Percentiles rank a stretch among this genome's conserved stretches.
These are phyloP conservation scores for Trebouxia sp. DNA, from an alignment of 139 green algal genomes.

Conservation along the genomic window DNA sequence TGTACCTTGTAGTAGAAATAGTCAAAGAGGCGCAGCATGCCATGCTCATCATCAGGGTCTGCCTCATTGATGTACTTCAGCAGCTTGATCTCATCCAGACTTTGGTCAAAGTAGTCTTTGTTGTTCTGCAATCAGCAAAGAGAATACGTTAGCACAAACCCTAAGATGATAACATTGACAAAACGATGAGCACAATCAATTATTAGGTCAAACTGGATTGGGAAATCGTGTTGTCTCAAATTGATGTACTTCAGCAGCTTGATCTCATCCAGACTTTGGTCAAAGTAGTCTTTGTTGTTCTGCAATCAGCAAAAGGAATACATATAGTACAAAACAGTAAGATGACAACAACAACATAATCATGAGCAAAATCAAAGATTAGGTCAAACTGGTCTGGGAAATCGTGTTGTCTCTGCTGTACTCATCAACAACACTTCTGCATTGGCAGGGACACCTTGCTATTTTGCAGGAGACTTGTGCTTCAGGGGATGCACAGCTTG, in stretches of 20 bases:
- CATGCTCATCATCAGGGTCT: conserved; percentile 86
- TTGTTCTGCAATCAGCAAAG: conserved; percentile 74
- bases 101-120: conserved; percentile 98
- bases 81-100: conserved; percentile 97
- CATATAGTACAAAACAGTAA: no score
- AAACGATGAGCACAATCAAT: no score
- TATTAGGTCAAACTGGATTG: no score
- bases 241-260: conserved; percentile 94
- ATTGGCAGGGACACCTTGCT: no score
- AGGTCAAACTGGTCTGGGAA: no score
- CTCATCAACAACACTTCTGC: no score
- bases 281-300: conserved; percentile 98
- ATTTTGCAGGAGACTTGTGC: no score
- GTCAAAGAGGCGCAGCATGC: conserved; percentile 92
- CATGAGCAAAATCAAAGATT: no score
- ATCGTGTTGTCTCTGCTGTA: no score
- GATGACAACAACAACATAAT: no score
- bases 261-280: conserved; percentile 97
- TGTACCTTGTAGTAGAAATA: conserved; percentile 94
- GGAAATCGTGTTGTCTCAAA: no score
- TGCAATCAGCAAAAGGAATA: no score
- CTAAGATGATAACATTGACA: background rate
- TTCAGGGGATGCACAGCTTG: background rate
- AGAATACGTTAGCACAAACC: background rate
- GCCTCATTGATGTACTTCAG: conserved; percentile 83